A percentile compares a stretch with the other conserved stretches of the same genome.
Evolutionary conservation across 2,329 filamentous ascomycete species (phyloP).

Genomic region (Penicillium digitatum): DNA sequence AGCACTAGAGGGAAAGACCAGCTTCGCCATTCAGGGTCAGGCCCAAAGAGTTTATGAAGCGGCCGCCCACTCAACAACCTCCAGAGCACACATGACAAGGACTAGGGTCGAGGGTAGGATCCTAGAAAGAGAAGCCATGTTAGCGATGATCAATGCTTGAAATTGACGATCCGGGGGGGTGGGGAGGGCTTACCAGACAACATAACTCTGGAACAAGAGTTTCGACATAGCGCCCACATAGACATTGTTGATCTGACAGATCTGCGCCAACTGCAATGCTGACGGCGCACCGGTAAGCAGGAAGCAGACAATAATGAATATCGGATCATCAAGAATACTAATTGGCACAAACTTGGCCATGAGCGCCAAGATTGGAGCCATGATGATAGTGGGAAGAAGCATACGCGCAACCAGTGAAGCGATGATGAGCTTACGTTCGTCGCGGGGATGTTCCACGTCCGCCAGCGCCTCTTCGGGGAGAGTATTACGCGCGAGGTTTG

Average conservation of each 20-base stretch:
- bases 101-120: conserved; percentile 90
- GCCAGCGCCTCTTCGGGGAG: conserved; percentile 62
- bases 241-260: conserved; percentile 96
- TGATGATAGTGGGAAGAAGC: conserved; percentile 84
- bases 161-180: background rate
- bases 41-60: conserved; percentile 11
- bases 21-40: background rate
- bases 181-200: conserved; percentile 68
- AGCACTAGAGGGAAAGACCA: conserved; percentile 1
- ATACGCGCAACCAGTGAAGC: conserved; percentile 85
- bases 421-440: conserved; percentile 73
- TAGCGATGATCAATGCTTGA: conserved; percentile 4
- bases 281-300: conserved; percentile 89
- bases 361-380: conserved; percentile 83
- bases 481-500: conserved; percentile 90
- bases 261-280: conserved; percentile 91
- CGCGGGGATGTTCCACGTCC: conserved; percentile 65
- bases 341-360: conserved; percentile 86
- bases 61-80: conserved; percentile 83
- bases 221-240: conserved; percentile 93
- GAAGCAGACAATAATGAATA: conserved; percentile 97
- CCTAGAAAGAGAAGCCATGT: conserved; percentile 46
- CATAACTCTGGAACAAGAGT: conserved; percentile 92
- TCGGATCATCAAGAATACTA: conserved; percentile 93
- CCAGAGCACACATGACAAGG: conserved; percentile 84